Evolutionary conservation across 305 asterid genomes (phyloP), one percentile per base, ranked within the genome.

Genomic region (Salvia sclarea): DNA sequence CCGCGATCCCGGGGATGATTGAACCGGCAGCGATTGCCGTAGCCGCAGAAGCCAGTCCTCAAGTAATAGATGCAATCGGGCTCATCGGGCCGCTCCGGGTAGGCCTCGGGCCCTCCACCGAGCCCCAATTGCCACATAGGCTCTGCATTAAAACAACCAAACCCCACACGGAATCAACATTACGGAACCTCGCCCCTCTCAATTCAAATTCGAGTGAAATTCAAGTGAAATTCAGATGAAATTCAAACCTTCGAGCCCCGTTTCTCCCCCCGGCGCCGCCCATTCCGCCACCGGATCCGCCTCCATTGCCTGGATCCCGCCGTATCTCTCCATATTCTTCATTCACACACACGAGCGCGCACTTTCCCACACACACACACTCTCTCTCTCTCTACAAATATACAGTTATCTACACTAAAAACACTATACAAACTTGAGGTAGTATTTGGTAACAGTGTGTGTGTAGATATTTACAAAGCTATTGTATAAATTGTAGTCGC

Each of bases 231-330:
- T 82, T 79, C 79, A 72, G 60, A 75, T 74, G 85, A 79, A 82
- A 88, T 78, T 73, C 58, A 83, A 83, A 80, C 98, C 99, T 88
- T 91, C 96, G n/a, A 86, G 90, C 59, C 98, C 97, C 5, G 99
- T 91, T 77, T 91, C 90, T 6, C 96, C 96, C 1, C 87, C 95
- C 11, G 96, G 96, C 25, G 87, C 84, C 68, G 86, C 79, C 99
- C 99, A 91, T 81, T 82, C 96, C 75, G 84, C 84, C 73, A 85
- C 97, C 80, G 96, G 96, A 86, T 90, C 96, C 82, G 79, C 87
- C 78, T 92, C 95, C 90, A 76, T 80, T 78, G 82, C 76, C 76
- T 78, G 90, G 75, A 78, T 79, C 88, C 83, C 87, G 76, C 83
- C 78, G 52, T 80, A 79, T 87, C 87, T 86, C 74, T 87, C 93